These are phyloP conservation scores for Pseudoturritis turrita DNA, from an alignment of 345 rosid species.

Conservation along the genomic window DNA sequence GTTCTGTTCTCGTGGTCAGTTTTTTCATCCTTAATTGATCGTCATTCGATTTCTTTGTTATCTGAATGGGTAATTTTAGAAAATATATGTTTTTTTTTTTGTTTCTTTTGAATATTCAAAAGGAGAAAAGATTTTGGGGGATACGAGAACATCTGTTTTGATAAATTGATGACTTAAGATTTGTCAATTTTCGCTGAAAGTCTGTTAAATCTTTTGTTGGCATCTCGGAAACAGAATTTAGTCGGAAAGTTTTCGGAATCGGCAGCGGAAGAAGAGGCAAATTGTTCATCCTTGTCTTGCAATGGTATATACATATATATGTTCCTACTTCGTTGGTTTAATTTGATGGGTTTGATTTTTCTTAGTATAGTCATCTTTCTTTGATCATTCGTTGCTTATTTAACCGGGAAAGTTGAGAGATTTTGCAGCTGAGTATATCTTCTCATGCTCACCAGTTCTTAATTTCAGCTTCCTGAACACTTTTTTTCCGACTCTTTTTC, in stretches of 20 bases:
- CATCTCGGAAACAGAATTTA: not conserved
- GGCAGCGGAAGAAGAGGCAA: not conserved
- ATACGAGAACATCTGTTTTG: not conserved
- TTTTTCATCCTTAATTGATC: not conserved
- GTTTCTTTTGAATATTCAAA: not conserved
- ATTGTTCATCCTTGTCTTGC: conserved; percentile 15
- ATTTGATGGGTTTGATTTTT: not conserved
- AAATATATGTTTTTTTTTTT: not conserved
- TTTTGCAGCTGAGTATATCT: not conserved
- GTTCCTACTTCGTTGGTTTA: not conserved
- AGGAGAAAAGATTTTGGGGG: not conserved
- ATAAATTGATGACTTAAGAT: not conserved
- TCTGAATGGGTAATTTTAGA: not conserved
- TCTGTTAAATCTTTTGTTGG: not conserved
- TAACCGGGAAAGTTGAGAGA: not conserved
- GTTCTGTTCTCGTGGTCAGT: conserved; percentile 12
- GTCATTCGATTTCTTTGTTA: not conserved
- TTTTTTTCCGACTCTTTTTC: not conserved
- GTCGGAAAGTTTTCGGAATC: not conserved
- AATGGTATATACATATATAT: conserved; percentile 12
- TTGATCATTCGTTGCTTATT: not conserved
- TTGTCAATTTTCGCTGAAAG: not conserved
- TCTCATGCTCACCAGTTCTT: not conserved
- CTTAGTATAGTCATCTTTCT: not conserved
- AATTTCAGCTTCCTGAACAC: not conserved